Evolutionary conservation across 257 asterid species (phyloP), one percentile per base, ranked within the genome.

Genomic region (Solanum neorickii): DNA sequence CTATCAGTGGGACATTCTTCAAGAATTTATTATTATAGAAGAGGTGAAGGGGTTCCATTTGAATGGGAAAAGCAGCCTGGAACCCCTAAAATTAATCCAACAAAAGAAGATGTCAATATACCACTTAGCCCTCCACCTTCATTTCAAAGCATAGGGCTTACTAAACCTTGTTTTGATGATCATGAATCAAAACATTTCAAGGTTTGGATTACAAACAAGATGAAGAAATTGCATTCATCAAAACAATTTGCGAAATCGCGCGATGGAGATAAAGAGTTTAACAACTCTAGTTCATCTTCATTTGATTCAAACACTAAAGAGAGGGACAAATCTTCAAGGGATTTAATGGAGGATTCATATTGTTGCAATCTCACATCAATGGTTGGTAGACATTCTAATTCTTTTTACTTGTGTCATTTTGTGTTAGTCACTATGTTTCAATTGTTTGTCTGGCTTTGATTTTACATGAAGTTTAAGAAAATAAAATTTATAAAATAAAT

Each of bases 11-110:
- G 96, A 11, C 89, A 90, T n/a, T 94, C 97, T 8, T 94, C 98
- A 3, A 90, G 93, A 35, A 82, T 90, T 6, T 92, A 88, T 72
- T 92, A 90, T 75, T 93, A 89, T 59, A 88, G 97, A 14, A 78
- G 88, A 5, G 87, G 92, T 1, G 96, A 92, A 87, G 98, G 98
- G 60, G 92, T 96, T 35, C 98, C 98, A 0, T 94, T 96, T 86
- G 52, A 86, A 86, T 96, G 99, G 98, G 99, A 96, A 83, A 92
- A 65, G 95, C 89, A 86, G 59, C 99, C 99, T 0, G 99, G 98
- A 27, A 96, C 93, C 0, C 92, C 98, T 0, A 93, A 88, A 74
- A 66, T 66, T 27, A 84, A 90, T 87, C 93, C 90, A n/a, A 93
- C 90, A 4, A 90, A 91, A 86, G 92, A 90, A 2, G 86, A 41